Evolutionary conservation across 257 asterid species (phyloP).

Genomic region (Scutellaria galericulata): DNA sequence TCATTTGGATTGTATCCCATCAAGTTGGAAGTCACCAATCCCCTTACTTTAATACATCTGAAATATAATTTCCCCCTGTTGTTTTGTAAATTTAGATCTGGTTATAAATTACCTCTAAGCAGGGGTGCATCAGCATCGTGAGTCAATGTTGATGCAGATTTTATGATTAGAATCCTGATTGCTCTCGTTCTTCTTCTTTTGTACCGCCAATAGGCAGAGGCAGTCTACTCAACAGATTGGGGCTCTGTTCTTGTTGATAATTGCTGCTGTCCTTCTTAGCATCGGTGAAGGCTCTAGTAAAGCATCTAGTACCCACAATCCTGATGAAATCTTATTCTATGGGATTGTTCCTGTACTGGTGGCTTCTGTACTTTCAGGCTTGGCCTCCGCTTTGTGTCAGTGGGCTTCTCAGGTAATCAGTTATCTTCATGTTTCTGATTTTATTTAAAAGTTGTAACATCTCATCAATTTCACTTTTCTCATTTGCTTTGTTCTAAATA

Average conservation of each 20-base stretch:
- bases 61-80: constrained; percentile 4
- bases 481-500: constrained; percentile 16
- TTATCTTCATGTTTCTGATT: constrained; percentile 25
- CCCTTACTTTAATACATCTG: not conserved
- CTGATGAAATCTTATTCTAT: constrained; percentile 74
- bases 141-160: constrained; percentile 2
- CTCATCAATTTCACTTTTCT: constrained; percentile 27
- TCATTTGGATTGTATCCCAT: constrained; percentile 23
- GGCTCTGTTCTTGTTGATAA: constrained; percentile 85
- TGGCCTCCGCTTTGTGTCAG: constrained; percentile 97
- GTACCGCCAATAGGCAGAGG: constrained; percentile 62
- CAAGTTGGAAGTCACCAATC: constrained; percentile 22
- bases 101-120: constrained; percentile 9
- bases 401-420: constrained; percentile 94
- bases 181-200: constrained; percentile 25
- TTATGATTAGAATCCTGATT: constrained; percentile 15
- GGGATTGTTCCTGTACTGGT: constrained; percentile 89
- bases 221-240: constrained; percentile 93
- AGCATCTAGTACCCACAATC: constrained; percentile 58
- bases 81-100: constrained; percentile 1
- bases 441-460: constrained; percentile 12
- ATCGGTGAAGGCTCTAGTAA: constrained; percentile 94
- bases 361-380: constrained; percentile 95
- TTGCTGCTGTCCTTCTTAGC: constrained; percentile 88
- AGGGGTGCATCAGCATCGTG: constrained; percentile 1